phyloP scores from a whole-genome alignment of 2,329 filamentous ascomycete species.

The Sporothrix pseudoabietina region DNA sequence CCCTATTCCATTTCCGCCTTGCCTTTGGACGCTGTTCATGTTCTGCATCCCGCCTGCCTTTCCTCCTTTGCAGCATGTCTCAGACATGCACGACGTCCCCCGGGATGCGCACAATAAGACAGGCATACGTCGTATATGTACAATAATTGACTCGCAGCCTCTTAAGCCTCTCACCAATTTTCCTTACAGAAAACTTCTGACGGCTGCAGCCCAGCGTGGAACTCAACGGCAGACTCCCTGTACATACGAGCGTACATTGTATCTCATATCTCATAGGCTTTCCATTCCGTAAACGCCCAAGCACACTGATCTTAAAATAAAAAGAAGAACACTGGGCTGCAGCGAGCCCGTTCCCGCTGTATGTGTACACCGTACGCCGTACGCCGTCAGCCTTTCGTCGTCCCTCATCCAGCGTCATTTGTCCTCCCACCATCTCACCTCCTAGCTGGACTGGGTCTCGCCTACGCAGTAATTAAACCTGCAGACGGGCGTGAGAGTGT shows the following conservation, averaged over 20 bases:
- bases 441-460: neutral
- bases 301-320: neutral
- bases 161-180: neutral
- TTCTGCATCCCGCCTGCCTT: slow-evolving; percentile 15
- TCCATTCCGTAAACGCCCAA: neutral
- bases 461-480: neutral
- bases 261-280: neutral
- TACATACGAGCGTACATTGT: neutral
- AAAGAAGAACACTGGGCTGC: neutral
- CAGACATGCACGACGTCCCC: slow-evolving; percentile 1
- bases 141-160: neutral
- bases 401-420: neutral
- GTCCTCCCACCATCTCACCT: slow-evolving; percentile 2
- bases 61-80: slow-evolving; percentile 14
- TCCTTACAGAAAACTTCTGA: neutral
- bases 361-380: too few species aligned
- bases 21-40: neutral
- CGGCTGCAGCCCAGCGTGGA: neutral
- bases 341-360: neutral
- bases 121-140: neutral
- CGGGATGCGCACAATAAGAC: neutral
- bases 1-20: slow-evolving; percentile 1
- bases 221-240: neutral
- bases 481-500: slow-evolving; percentile 1
- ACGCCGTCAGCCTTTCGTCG: neutral